A percentile compares a stretch with the other conserved stretches of the same genome.
Evolutionary conservation across 441 rosid genomes (phyloP).

Genomic region (Euphorbia schlechtendalii): DNA sequence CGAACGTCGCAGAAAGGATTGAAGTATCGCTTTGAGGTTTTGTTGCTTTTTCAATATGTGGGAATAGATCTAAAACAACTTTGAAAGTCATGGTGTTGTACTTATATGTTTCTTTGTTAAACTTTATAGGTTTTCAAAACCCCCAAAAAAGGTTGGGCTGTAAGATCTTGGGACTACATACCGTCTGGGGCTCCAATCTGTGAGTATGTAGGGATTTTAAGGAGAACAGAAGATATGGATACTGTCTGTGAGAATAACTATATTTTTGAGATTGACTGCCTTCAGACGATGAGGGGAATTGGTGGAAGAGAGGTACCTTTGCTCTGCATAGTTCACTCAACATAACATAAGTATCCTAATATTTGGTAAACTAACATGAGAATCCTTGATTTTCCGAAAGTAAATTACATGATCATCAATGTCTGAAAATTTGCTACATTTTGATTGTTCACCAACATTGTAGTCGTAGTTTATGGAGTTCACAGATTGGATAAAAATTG

Average conservation of each 20-base stretch:
- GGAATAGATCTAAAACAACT: neutral
- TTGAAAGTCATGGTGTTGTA: neutral
- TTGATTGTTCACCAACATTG: neutral
- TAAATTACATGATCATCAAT: neutral
- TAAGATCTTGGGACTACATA: constrained; percentile 90
- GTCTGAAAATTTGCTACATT: neutral
- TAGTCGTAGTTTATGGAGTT: neutral
- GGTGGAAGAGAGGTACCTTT: constrained; percentile 77
- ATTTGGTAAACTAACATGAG: neutral
- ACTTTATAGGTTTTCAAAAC: constrained; percentile 70
- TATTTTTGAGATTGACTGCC: constrained; percentile 89
- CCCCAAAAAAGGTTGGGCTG: constrained; percentile 92
- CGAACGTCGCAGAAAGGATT: constrained; percentile 67
- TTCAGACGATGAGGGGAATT: constrained; percentile 79
- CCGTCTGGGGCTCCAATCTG: constrained; percentile 92
- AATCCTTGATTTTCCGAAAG: neutral
- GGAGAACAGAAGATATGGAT: constrained; percentile 65
- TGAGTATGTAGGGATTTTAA: constrained; percentile 71
- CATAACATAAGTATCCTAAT: neutral
- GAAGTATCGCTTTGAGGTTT: constrained; percentile 74
- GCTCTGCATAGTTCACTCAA: neutral
- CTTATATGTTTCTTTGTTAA: neutral
- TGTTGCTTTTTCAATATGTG: constrained; percentile 14
- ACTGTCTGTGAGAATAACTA: constrained; percentile 52
- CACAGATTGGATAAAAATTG: too few species aligned